These are phyloP conservation scores for Tetrapisispora iriomotensis DNA, from an alignment of 805 yeast species.

Conservation along the genomic window DNA sequence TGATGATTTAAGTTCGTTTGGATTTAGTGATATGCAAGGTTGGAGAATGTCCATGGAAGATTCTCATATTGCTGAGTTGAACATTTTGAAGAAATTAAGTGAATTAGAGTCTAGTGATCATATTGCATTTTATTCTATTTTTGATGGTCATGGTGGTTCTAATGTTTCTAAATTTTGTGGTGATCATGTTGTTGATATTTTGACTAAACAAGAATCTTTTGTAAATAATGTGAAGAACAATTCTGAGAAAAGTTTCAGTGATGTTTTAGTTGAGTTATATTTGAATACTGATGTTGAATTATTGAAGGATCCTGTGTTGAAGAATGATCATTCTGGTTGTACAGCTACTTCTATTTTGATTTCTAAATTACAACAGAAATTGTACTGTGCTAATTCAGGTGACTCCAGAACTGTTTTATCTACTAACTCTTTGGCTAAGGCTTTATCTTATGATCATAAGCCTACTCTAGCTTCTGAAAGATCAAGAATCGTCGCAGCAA, in stretches of 20 bases:
- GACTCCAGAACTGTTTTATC: slow-evolving; percentile 92
- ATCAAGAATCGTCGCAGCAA: slow-evolving; percentile 90
- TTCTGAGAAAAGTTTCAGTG: slow-evolving; percentile 44
- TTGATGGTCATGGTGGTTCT: slow-evolving; percentile 97
- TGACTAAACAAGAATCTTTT: slow-evolving; percentile 53
- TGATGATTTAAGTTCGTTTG: slow-evolving; percentile 65
- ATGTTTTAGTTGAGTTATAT: slow-evolving; percentile 77
- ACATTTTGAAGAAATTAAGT: slow-evolving; percentile 15
- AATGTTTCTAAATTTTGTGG: slow-evolving; percentile 88
- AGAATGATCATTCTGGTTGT: slow-evolving; percentile 87
- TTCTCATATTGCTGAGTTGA: slow-evolving; percentile 58
- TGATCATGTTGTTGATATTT: slow-evolving; percentile 56
- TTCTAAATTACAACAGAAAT: slow-evolving; percentile 36
- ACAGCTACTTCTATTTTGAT: slow-evolving; percentile 87
- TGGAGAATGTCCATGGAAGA: slow-evolving; percentile 99
- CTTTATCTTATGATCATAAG: slow-evolving; percentile 78
- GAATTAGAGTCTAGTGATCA: slow-evolving; percentile 31
- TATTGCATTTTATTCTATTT: slow-evolving; percentile 82
- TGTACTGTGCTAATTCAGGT: slow-evolving; percentile 88
- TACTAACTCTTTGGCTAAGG: slow-evolving; percentile 75
- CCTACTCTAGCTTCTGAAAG: slow-evolving; percentile 92
- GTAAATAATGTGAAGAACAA: background rate
- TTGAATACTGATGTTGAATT: slow-evolving; percentile 77
- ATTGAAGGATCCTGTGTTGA: slow-evolving; percentile 55
- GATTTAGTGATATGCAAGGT: slow-evolving; percentile 94